Conservation (phyloP, 257 asterid species). For the Lavandula angustifolia region DNA sequence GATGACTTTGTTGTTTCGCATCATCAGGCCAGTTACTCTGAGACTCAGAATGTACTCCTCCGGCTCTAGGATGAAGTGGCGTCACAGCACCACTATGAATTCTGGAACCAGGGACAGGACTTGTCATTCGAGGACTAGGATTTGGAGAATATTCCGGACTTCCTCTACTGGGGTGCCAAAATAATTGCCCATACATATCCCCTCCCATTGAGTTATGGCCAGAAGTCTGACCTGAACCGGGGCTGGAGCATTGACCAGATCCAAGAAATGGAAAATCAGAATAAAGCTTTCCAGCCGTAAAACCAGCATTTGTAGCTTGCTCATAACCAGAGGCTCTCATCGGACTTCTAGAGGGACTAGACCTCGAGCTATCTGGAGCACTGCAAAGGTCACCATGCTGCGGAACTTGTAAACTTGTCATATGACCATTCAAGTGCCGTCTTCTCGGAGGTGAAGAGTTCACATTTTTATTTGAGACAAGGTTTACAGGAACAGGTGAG, state of each 20-base stretch:
- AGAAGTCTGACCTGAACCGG: constrained; percentile 97
- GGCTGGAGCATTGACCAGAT: constrained; percentile 98
- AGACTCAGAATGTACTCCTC: constrained; percentile 70
- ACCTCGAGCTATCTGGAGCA: constrained; percentile 95
- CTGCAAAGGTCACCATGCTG: constrained; percentile 67
- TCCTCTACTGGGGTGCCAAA: constrained; percentile 93
- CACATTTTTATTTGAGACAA: constrained; percentile 52
- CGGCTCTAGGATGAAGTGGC: constrained; percentile 94
- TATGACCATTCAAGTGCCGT: constrained; percentile 56
- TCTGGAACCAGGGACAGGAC: constrained; percentile 97
- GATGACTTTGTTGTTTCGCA: constrained; percentile 81
- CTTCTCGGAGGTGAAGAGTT: constrained; percentile 76
- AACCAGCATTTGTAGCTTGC: constrained; percentile 56
- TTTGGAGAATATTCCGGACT: constrained; percentile 93
- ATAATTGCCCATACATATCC: constrained; percentile 77
- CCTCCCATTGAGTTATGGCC: constrained; percentile 99
- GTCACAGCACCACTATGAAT: constrained; percentile 97
- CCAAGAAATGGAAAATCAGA: constrained; percentile 76
- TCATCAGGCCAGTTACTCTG: constrained; percentile 79
- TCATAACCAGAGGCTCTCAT: constrained; percentile 70
- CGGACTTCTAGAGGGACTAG: constrained; percentile 97
- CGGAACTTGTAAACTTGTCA: constrained; percentile 79
- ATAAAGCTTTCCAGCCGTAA: constrained; percentile 61
- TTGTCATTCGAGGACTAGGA: constrained; percentile 94
- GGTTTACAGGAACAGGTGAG: constrained; percentile 58